phyloP scores from a whole-genome alignment of 352 stramenopile species.

The Pythium plurisporium region DNA sequence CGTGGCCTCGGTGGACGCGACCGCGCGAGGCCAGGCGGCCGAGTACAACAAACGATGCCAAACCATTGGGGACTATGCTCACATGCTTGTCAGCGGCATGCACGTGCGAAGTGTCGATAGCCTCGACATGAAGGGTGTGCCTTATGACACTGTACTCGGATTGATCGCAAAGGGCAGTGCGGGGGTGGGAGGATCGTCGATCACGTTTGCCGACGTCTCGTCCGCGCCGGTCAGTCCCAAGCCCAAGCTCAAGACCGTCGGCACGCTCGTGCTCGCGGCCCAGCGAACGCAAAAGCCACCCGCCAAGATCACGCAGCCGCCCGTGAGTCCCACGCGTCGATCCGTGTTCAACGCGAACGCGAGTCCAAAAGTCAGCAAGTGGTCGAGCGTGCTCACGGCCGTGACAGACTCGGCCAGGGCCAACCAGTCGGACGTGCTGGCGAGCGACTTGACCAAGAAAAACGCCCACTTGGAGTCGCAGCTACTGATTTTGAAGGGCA shows the following conservation, averaged over 20 bases:
- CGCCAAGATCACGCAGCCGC: not conserved
- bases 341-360: slow-evolving; percentile 15
- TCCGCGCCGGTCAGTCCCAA: slow-evolving; percentile 7
- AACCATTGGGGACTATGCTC: slow-evolving; percentile 38
- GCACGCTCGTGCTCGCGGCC: slow-evolving; percentile 22
- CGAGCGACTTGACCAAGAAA: slow-evolving; percentile 15
- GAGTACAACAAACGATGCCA: slow-evolving; percentile 54
- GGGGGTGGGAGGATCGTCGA: slow-evolving; percentile 27
- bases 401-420: not conserved
- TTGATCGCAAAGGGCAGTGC: slow-evolving; percentile 23
- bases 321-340: not conserved
- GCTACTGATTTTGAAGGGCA: slow-evolving; percentile 10
- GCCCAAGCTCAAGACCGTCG: slow-evolving; percentile 10
- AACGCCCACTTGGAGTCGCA: slow-evolving; percentile 14
- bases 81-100: slow-evolving; percentile 35
- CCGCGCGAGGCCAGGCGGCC: slow-evolving; percentile 30
- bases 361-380: slow-evolving; percentile 21
- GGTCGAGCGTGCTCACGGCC: slow-evolving; percentile 18
- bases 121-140: slow-evolving; percentile 30
- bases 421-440: slow-evolving; percentile 10
- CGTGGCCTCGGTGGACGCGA: slow-evolving; percentile 33
- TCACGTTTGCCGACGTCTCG: slow-evolving; percentile 43
- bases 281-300: slow-evolving; percentile 6
- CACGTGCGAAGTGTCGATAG: slow-evolving; percentile 47
- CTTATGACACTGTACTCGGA: slow-evolving; percentile 44